Evolutionary conservation across 1,139 yeast genomes (phyloP).

Genomic region (Lizanozyma gosingica): DNA sequence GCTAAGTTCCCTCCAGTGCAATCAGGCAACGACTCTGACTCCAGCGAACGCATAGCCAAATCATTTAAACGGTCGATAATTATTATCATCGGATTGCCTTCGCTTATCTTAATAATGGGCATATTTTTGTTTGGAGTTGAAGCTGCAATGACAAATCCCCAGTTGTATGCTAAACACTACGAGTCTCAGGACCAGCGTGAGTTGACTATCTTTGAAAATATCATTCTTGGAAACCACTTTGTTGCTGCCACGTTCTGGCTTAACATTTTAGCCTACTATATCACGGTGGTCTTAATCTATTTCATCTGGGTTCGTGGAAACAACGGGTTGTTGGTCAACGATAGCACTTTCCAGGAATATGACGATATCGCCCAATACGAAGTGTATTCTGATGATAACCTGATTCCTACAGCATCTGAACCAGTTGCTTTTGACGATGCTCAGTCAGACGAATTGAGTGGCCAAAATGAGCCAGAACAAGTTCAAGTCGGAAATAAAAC

Average conservation of each 20-base stretch:
- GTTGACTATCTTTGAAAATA: not conserved
- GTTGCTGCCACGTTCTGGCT: slow-evolving; percentile 9
- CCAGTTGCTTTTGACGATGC: not conserved
- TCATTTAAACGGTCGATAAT: slow-evolving; percentile 23
- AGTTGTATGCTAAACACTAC: not conserved
- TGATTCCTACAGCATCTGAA: not conserved
- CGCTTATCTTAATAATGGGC: not conserved
- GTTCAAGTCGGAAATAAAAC: too few species aligned
- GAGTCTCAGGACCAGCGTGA: not conserved
- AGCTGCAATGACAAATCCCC: not conserved
- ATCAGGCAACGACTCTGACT: slow-evolving; percentile 11
- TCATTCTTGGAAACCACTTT: not conserved
- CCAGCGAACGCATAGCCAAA: slow-evolving; percentile 14
- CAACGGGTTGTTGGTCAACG: slow-evolving; percentile 23
- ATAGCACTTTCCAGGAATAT: slow-evolving; percentile 7
- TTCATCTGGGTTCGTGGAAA: slow-evolving; percentile 28
- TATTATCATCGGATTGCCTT: slow-evolving; percentile 23
- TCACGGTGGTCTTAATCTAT: slow-evolving; percentile 16
- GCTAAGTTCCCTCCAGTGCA: slow-evolving; percentile 23
- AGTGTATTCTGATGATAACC: slow-evolving; percentile 14
- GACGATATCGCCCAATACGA: slow-evolving; percentile 14
- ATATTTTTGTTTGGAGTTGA: not conserved
- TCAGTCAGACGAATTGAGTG: too few species aligned
- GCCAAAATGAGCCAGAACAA: too few species aligned
- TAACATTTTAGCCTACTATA: slow-evolving; percentile 10